Conservation (phyloP, 345 rosid species). For the Lepidium sativum region DNA sequence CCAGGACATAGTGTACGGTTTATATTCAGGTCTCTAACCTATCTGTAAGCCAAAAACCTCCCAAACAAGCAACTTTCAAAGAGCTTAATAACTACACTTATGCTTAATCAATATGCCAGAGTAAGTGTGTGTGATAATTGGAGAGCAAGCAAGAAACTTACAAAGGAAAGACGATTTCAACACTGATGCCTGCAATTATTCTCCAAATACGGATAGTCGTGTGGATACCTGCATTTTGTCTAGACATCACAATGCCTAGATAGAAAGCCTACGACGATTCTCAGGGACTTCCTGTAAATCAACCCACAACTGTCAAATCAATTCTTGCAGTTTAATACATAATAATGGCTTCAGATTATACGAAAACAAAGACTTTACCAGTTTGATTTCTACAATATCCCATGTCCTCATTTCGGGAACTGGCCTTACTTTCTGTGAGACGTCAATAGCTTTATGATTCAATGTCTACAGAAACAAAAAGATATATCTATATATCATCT, state of each 20-base stretch:
- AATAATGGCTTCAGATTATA: not conserved
- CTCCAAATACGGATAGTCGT: constrained; percentile 74
- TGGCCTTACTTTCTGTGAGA: constrained; percentile 52
- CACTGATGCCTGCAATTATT: constrained; percentile 74
- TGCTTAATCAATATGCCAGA: too few relatives aligned
- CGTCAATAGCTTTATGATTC: constrained; percentile 79
- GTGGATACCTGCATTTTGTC: constrained; percentile 86
- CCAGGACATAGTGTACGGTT: too few relatives aligned
- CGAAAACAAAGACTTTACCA: constrained; percentile 61
- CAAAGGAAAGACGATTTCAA: constrained; percentile 67
- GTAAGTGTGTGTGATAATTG: not conserved
- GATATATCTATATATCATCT: not conserved
- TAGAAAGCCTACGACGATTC: constrained; percentile 63
- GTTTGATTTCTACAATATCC: constrained; percentile 68
- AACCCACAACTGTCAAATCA: constrained; percentile 5
- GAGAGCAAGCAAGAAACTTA: not conserved
- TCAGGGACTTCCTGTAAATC: constrained; percentile 65
- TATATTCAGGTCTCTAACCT: too few relatives aligned
- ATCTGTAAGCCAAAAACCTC: too few relatives aligned
- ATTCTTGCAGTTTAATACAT: not conserved
- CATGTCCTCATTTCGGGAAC: constrained; percentile 74
- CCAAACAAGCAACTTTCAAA: too few relatives aligned
- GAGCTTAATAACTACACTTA: too few relatives aligned
- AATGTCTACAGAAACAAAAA: constrained; percentile 42
- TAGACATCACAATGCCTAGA: constrained; percentile 79